Conservation (phyloP, 202 grass and related monocot genomes). For the Zizania palustris region DNA sequence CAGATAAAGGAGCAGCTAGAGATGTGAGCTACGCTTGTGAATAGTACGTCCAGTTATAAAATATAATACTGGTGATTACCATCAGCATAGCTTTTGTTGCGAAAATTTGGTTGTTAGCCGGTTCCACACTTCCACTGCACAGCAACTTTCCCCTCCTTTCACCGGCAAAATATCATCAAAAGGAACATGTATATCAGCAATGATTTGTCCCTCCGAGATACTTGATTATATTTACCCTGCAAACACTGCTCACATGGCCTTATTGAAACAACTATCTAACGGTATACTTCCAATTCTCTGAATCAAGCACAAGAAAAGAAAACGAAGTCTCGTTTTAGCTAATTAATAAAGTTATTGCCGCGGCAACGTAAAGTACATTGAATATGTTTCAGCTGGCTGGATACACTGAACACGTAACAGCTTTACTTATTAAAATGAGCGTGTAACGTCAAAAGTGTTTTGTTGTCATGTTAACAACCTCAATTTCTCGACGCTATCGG, state of each 20-base stretch:
- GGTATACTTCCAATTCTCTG: neutral
- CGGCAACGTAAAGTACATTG: slow-evolving; percentile 34
- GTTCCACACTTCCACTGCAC: neutral
- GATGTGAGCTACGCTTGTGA: slow-evolving; percentile 10
- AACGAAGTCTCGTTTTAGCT: slow-evolving; percentile 11
- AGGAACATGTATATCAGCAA: slow-evolving; percentile 14
- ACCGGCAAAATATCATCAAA: neutral
- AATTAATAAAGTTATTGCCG: slow-evolving; percentile 14
- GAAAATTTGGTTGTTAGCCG: neutral
- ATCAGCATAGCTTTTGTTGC: neutral
- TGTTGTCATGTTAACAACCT: slow-evolving; percentile 23
- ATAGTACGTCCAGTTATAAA: slow-evolving; percentile 7
- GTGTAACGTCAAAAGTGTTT: slow-evolving; percentile 42
- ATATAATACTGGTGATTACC: neutral
- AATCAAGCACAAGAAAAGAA: neutral
- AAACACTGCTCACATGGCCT: too few species aligned
- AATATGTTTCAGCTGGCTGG: slow-evolving; percentile 6
- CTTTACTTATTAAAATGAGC: slow-evolving; percentile 45
- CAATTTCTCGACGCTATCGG: neutral
- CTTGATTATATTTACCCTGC: neutral
- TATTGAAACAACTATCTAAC: too few species aligned
- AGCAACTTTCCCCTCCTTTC: slow-evolving; percentile 24
- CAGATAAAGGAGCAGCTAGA: slow-evolving; percentile 32
- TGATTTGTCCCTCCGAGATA: slow-evolving; percentile 8
- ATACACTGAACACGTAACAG: slow-evolving; percentile 46